These are phyloP conservation scores for Lathyrus sativus DNA, from an alignment of 306 rosid species.

Conservation along the genomic window DNA sequence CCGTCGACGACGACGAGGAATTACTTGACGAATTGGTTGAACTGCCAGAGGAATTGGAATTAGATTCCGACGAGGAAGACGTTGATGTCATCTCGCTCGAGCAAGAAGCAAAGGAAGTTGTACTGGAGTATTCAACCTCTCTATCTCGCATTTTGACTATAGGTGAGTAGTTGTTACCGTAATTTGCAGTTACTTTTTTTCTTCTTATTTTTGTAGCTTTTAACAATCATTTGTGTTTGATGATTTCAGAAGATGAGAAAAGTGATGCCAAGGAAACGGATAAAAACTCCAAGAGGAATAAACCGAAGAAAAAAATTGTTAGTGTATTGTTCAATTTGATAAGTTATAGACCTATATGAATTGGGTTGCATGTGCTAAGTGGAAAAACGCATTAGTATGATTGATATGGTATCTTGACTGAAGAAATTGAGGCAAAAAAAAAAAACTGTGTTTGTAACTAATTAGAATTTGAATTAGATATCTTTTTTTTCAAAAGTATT, in stretches of 20 bases:
- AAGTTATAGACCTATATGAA: constrained; percentile 6
- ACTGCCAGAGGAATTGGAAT: background rate
- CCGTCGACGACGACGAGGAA: constrained; percentile 31
- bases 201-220: background rate
- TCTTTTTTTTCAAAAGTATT: background rate
- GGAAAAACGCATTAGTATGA: background rate
- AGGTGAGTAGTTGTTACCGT: constrained; percentile 40
- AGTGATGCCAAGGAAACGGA: constrained; percentile 43
- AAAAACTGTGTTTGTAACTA: background rate
- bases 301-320: constrained; percentile 47
- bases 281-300: constrained; percentile 54
- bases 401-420: background rate
- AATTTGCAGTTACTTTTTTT: background rate
- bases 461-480: constrained; percentile 24
- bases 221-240: constrained; percentile 14
- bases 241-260: constrained; percentile 67
- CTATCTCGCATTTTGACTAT: constrained; percentile 54
- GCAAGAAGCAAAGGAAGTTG: constrained; percentile 66
- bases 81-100: constrained; percentile 60
- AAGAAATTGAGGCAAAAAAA: background rate
- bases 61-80: constrained; percentile 34
- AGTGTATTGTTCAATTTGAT: constrained; percentile 39
- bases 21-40: constrained; percentile 28
- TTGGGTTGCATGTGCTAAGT: background rate
- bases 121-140: constrained; percentile 62